Conservation (phyloP, 129 eudicot genomes). For the carrot (Daucus carota) region DNA sequence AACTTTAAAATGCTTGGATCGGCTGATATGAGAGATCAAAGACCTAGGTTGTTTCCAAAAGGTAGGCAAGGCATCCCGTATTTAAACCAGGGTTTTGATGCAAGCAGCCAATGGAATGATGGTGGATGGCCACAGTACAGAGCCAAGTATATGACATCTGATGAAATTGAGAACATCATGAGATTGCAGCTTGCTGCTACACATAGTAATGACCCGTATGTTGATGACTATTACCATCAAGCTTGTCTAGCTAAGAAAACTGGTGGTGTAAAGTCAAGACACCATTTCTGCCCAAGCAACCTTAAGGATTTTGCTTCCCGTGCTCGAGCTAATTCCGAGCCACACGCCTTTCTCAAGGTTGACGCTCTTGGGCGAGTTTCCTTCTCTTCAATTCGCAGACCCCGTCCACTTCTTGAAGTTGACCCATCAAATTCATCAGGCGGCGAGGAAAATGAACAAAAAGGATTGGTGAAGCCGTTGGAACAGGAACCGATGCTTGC, state of each 20-base stretch:
- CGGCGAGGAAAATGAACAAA: constrained; percentile 40
- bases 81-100: constrained; percentile 53
- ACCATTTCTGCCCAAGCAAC: constrained; percentile 79
- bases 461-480: constrained; percentile 61
- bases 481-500: constrained; percentile 98
- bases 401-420: constrained; percentile 94
- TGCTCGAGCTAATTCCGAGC: constrained; percentile 62
- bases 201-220: constrained; percentile 85
- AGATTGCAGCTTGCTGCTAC: constrained; percentile 94
- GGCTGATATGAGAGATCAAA: constrained; percentile 52
- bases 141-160: constrained; percentile 75
- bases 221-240: constrained; percentile 91
- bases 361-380: constrained; percentile 91
- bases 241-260: constrained; percentile 67
- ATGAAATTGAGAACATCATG: constrained; percentile 75
- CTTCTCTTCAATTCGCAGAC: constrained; percentile 93
- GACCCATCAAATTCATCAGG: constrained; percentile 51
- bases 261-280: constrained; percentile 53
- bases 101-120: constrained; percentile 26
- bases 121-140: constrained; percentile 77
- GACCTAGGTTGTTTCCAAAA: constrained; percentile 35
- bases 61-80: constrained; percentile 47
- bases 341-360: constrained; percentile 86
- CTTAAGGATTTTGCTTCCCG: constrained; percentile 57
- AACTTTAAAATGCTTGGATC: constrained; percentile 57